These are phyloP conservation scores for Sclerotiophoma versabilis DNA, from an alignment of 2,329 filamentous ascomycete species.

Conservation along the genomic window DNA sequence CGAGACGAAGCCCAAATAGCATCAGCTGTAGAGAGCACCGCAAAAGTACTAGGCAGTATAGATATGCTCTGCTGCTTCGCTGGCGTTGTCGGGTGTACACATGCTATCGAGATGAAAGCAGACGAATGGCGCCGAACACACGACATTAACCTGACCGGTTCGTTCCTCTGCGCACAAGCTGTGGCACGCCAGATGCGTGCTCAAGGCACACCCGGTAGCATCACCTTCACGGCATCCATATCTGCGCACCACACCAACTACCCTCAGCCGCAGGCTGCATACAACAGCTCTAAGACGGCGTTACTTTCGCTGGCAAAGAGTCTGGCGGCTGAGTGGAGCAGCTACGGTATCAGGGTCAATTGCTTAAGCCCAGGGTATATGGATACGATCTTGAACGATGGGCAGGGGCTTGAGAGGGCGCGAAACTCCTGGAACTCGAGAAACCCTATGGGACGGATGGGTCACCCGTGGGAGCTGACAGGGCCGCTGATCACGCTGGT, in stretches of 20 bases:
- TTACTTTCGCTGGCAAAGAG: constrained; percentile 68
- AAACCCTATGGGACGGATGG: constrained; percentile 72
- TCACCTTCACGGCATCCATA: constrained; percentile 72
- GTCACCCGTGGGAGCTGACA: constrained; percentile 67
- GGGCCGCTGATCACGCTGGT: constrained; percentile 68
- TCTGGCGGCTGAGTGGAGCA: constrained; percentile 76
- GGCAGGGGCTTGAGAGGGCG: constrained; percentile 62
- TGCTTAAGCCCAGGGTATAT: constrained; percentile 77
- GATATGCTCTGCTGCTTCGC: constrained; percentile 70
- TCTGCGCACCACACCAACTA: constrained; percentile 74
- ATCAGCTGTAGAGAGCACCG: constrained; percentile 46
- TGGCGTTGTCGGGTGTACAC: constrained; percentile 69
- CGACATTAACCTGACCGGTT: constrained; percentile 75
- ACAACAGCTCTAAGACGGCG: constrained; percentile 76
- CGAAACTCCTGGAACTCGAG: constrained; percentile 64
- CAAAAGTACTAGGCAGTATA: constrained; percentile 58
- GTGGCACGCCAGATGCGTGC: constrained; percentile 54
- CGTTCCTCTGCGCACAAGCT: constrained; percentile 74
- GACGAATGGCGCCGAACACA: constrained; percentile 69
- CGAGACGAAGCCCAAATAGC: constrained; percentile 60
- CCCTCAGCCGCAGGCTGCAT: constrained; percentile 74
- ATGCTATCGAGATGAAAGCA: constrained; percentile 66
- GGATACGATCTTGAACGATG: constrained; percentile 77
- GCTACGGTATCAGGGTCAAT: constrained; percentile 74
- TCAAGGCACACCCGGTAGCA: constrained; percentile 63